Evolutionary conservation across 805 yeast species (phyloP).

Genomic region (Kodamaea neixiangensis): DNA sequence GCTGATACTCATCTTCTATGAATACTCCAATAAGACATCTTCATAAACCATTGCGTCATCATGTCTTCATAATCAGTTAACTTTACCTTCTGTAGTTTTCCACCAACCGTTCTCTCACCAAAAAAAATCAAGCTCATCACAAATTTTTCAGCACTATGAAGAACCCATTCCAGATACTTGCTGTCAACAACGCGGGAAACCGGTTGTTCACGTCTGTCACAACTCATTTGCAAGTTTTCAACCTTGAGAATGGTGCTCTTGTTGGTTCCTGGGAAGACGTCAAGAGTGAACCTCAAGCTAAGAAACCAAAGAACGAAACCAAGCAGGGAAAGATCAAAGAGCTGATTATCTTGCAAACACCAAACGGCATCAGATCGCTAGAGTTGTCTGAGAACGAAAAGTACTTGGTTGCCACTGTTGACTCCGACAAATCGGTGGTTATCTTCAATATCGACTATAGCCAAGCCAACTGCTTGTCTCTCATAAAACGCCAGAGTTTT

Average conservation of each 20-base stretch:
- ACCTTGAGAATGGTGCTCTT: constrained; percentile 36
- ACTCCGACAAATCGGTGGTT: constrained; percentile 78
- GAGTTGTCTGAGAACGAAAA: constrained; percentile 51
- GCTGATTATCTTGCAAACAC: neutral
- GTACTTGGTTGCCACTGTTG: constrained; percentile 68
- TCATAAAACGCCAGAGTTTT: constrained; percentile 70
- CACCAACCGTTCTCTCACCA: neutral
- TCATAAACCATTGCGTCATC: neutral
- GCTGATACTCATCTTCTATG: too few species aligned
- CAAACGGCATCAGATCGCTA: constrained; percentile 54
- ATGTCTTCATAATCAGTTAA: too few species aligned
- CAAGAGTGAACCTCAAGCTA: constrained; percentile 38
- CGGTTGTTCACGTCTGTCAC: constrained; percentile 58
- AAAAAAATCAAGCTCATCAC: neutral
- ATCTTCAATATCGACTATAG: constrained; percentile 50
- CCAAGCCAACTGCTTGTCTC: constrained; percentile 44
- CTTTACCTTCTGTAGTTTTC: too few species aligned
- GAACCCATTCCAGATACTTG: constrained; percentile 69
- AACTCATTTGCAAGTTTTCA: constrained; percentile 58
- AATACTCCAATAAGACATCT: too few species aligned
- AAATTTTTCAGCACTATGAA: constrained; percentile 40
- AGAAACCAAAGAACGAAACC: constrained; percentile 44
- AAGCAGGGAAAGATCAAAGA: constrained; percentile 20
- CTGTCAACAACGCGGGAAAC: constrained; percentile 45
- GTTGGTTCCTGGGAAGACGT: constrained; percentile 68